Conservation (phyloP, 768 basidiomycete genomes). For the Mycena rosella region DNA sequence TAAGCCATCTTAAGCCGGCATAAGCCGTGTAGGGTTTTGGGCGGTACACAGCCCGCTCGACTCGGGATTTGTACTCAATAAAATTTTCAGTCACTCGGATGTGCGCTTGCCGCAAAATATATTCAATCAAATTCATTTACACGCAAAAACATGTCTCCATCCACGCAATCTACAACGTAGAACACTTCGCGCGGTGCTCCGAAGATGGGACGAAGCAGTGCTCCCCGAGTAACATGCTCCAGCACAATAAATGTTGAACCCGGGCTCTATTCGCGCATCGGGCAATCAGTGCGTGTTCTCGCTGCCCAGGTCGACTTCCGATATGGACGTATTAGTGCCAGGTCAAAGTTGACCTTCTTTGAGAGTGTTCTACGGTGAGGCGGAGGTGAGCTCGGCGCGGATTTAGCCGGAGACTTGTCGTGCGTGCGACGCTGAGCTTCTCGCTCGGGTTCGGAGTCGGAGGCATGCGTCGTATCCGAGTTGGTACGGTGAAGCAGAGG, state of each 20-base stretch:
- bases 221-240: slow-evolving; percentile 12
- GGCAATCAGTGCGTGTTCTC: slow-evolving; percentile 18
- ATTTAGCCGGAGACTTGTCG: not conserved
- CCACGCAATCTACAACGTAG: slow-evolving; percentile 11
- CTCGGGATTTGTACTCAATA: no score
- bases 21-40: not conserved
- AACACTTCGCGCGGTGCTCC: not conserved
- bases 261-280: not conserved
- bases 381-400: not conserved
- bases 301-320: slow-evolving; percentile 8
- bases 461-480: not conserved
- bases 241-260: not conserved
- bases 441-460: not conserved
- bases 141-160: slow-evolving; percentile 7
- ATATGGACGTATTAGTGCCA: slow-evolving; percentile 13
- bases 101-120: no score
- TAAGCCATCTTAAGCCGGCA: not conserved
- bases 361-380: not conserved
- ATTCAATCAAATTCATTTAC: not conserved
- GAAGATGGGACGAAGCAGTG: slow-evolving; percentile 11
- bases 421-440: not conserved
- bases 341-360: slow-evolving; percentile 8
- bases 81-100: no score
- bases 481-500: not conserved
- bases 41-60: not conserved